Evolutionary conservation across 106 monocot genomes (phyloP), one percentile per base, ranked within the genome.

Genomic region (Amphibolis antarctica): DNA sequence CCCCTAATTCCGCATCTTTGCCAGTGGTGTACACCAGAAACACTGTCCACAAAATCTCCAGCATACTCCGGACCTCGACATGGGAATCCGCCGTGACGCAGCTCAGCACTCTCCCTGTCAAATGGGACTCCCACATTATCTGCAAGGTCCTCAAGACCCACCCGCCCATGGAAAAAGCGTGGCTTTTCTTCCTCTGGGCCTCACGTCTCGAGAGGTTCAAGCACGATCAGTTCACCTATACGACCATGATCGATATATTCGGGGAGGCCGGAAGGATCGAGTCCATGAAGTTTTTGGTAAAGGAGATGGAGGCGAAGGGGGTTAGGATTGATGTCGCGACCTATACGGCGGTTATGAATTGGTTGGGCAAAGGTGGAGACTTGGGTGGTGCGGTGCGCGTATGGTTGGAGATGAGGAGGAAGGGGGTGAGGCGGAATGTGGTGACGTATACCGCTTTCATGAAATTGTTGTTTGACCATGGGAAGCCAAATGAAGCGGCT

Each of bases 181-280:
- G 82, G 82, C 75, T 92, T 54, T 92, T 92, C 84, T 92, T 92
- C 79, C 79, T 77, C 70, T 87, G 92, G 83, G 81, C 81, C 15
- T 42, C 58, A 2, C 42, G 12, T 22, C 63, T 79, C 20, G 67
- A 56, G 1, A 44, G 50, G 1, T 92, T 92, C 87, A 79, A 80
- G 63, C 92, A 92, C 74, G 92, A 92, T 60, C 79, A 77, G 22
- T 92, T 82, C 79, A 92, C 92, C 70, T 92, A 82, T 74, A 92
- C 92, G 65, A 84, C 92, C 62, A 92, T 92, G 92, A 66, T 92
- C 59, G 84, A 92, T 56, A 81, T 92, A 64, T 85, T 92, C 53
- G 92, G 92, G 20, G 92, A 92, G 66, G 92, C 87, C 14, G 87
- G 92, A 0, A 73, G 87, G 12, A 66, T 92, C 60, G 53, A 50